phyloP scores from a whole-genome alignment of 2,329 filamentous ascomycete genomes.

The Fusarium napiforme region DNA sequence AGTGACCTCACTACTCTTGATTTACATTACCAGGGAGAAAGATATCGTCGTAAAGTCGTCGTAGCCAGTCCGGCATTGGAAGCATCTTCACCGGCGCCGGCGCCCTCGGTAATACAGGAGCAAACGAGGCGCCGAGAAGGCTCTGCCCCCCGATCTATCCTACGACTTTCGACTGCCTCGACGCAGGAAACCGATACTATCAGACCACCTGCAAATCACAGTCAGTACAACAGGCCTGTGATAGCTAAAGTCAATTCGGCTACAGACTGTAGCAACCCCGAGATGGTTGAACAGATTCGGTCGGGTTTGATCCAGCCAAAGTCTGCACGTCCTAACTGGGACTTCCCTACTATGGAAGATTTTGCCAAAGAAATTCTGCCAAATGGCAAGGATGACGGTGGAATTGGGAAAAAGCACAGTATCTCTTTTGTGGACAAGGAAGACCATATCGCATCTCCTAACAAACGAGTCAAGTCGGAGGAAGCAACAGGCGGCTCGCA shows the following conservation, averaged over 20 bases:
- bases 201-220: conserved; percentile 27
- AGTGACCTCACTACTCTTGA: not conserved
- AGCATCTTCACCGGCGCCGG: conserved; percentile 35
- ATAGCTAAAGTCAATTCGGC: conserved; percentile 14
- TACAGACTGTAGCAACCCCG: conserved; percentile 14
- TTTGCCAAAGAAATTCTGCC: conserved; percentile 36
- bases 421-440: not conserved
- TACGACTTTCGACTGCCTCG: conserved; percentile 43
- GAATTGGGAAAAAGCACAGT: not conserved
- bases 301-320: conserved; percentile 36
- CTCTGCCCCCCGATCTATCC: conserved; percentile 48
- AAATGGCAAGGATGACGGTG: not conserved
- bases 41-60: conserved; percentile 45
- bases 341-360: conserved; percentile 42
- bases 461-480: conserved; percentile 33
- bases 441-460: not conserved
- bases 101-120: conserved; percentile 52
- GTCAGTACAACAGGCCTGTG: conserved; percentile 40
- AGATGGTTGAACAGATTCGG: conserved; percentile 46
- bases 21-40: conserved; percentile 8
- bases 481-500: not conserved
- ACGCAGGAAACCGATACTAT: conserved; percentile 12
- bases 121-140: conserved; percentile 49
- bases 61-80: conserved; percentile 47
- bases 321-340: conserved; percentile 10